phyloP scores from a whole-genome alignment of 2,329 filamentous ascomycete genomes.

The Bimuria novae-zelandiae region DNA sequence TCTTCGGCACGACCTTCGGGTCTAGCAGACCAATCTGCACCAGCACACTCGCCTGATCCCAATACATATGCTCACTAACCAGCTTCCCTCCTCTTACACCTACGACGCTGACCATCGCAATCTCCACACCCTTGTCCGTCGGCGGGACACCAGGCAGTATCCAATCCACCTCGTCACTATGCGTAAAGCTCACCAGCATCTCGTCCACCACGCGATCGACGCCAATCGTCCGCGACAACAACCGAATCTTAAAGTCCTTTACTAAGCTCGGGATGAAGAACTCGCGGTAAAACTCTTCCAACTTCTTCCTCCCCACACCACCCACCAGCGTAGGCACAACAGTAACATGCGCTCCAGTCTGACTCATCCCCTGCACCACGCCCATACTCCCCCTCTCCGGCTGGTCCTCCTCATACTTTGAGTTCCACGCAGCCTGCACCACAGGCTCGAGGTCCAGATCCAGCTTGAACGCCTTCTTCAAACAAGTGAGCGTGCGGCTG shows the following conservation, averaged over 20 bases:
- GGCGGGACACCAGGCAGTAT: slow-evolving; percentile 61
- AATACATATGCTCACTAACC: slow-evolving; percentile 62
- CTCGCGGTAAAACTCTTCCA: slow-evolving; percentile 59
- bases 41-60: slow-evolving; percentile 63
- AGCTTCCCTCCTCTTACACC: slow-evolving; percentile 58
- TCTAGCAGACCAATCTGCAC: slow-evolving; percentile 62
- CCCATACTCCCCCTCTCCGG: slow-evolving; percentile 38
- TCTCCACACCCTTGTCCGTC: slow-evolving; percentile 60
- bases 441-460: slow-evolving; percentile 42
- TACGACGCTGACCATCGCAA: slow-evolving; percentile 62
- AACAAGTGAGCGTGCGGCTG: slow-evolving; percentile 46
- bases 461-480: slow-evolving; percentile 45
- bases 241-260: slow-evolving; percentile 56
- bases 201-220: slow-evolving; percentile 64
- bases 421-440: slow-evolving; percentile 39
- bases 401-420: slow-evolving; percentile 39
- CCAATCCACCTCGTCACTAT: slow-evolving; percentile 62
- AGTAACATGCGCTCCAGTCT: slow-evolving; percentile 41
- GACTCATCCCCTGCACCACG: slow-evolving; percentile 38
- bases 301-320: slow-evolving; percentile 48
- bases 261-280: slow-evolving; percentile 61
- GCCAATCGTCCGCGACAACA: slow-evolving; percentile 61
- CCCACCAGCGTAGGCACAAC: slow-evolving; percentile 52
- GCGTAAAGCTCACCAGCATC: slow-evolving; percentile 60
- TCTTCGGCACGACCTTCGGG: slow-evolving; percentile 56